phyloP scores from a whole-genome alignment of 768 basidiomycete genomes.

The Auricularia cornea region DNA sequence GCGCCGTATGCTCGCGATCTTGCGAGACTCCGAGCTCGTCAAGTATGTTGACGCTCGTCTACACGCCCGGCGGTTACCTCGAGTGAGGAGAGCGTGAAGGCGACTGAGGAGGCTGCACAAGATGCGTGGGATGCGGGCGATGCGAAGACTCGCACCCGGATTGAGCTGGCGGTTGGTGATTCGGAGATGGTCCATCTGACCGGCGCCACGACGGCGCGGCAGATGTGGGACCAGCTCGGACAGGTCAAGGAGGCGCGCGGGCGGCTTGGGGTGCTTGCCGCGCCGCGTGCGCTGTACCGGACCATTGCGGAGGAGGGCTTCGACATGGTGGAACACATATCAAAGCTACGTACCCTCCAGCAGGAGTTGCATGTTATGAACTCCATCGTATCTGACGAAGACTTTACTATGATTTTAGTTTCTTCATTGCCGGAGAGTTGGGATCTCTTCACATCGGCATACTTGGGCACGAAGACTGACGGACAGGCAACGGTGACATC shows the following conservation, averaged over 20 bases:
- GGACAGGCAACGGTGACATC: constrained; percentile 3
- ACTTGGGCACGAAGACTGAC: constrained; percentile 1
- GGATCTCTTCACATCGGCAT: constrained; percentile 9
- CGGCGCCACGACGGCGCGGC: constrained; percentile 1
- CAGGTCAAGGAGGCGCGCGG: no score
- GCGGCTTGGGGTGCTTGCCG: no score
- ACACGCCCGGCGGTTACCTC: not conserved
- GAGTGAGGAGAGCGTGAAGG: not conserved
- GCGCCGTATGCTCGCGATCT: constrained; percentile 5
- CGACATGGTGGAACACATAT: constrained; percentile 7
- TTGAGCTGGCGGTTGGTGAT: constrained; percentile 6
- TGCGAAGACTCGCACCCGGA: constrained; percentile 3
- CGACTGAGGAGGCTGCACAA: not conserved
- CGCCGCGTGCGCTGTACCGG: no score
- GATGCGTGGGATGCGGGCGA: constrained; percentile 5
- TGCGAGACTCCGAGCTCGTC: constrained; percentile 3
- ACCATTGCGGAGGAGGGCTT: no score
- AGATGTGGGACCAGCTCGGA: constrained; percentile 9
- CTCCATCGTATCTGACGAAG: constrained; percentile 1
- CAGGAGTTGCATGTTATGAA: constrained; percentile 8
- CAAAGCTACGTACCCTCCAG: constrained; percentile 7
- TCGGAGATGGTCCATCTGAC: constrained; percentile 8
- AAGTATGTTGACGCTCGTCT: not conserved
- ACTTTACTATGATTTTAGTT: no score
- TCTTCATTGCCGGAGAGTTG: constrained; percentile 7